Base-by-base conservation (phyloP, 1,139 yeast species). In the Candida gigantensis region DNA sequence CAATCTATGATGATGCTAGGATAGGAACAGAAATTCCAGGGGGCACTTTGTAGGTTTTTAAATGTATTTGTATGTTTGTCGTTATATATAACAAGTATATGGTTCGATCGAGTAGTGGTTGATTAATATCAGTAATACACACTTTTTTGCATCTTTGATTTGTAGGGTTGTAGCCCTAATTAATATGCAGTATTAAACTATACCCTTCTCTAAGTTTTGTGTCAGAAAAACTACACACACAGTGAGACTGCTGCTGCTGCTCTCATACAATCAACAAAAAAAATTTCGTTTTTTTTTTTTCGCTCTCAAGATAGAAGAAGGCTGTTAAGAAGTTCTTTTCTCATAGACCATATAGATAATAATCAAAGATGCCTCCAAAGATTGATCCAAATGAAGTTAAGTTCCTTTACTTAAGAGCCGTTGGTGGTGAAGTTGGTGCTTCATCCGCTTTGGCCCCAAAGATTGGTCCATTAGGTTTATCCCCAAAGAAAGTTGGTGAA, bases 401-500 rank as follows among this genome's bases (percentile, higher is more conserved):
- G 78, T 88, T 79, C 86, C 81, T 92, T 79, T 92, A 90, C 89
- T 81, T 92, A 76, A 88, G 98, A 86, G 97, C 98, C 75, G 95
- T 90, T 60, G 99, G 98, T 85, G 98, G 99, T 82, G 99, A 92
- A 82, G 95, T 94, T 65, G 98, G 97, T 81, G 96, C 97, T 67
- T 90, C 98, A 52, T 87, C 98, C 57, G 96, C 98, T 55, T 86
- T 94, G 67, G 98, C 98, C 62, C 98, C 98, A 72, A 92, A 92
- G 89, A 92, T 92, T 69, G 99, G 99, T 86, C 99, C 99, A 62
- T 88, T 92, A 70, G 99, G 99, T 89, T 83, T 92, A 65, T 90
- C 97, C 51, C 97, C 98, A 81, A 92, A 92, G 95, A 92, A 92
- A 86, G 97, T 94, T 68, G 99, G 99, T 88, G 99, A 92, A 78